phyloP scores from a whole-genome alignment of 371 early-diverging fungal species.

The Mucor velutinosus region DNA sequence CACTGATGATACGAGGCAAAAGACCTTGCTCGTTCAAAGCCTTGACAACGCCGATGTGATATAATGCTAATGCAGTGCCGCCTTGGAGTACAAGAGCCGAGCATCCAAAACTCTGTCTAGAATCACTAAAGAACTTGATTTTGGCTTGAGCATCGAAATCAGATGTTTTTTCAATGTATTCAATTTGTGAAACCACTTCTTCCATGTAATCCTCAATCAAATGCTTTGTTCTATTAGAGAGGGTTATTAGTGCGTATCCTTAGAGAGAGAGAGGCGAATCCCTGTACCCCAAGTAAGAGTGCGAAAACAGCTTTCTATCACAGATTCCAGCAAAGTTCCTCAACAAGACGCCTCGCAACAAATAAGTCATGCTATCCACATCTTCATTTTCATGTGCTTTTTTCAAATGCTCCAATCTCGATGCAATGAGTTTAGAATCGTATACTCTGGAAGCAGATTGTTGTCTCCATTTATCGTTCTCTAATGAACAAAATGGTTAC shows the following conservation, averaged over 20 bases:
- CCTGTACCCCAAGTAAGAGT: slow-evolving; percentile 57
- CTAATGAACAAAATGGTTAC: slow-evolving; percentile 16
- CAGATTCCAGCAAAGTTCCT: slow-evolving; percentile 77
- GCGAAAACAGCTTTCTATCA: slow-evolving; percentile 61
- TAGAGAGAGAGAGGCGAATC: too few species aligned
- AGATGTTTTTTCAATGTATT: slow-evolving; percentile 55
- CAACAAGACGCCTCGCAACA: slow-evolving; percentile 63
- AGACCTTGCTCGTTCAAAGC: slow-evolving; percentile 65
- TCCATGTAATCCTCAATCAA: slow-evolving; percentile 73
- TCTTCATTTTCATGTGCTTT: slow-evolving; percentile 57
- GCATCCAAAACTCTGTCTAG: slow-evolving; percentile 68
- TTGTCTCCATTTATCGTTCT: slow-evolving; percentile 61
- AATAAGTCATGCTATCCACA: slow-evolving; percentile 60
- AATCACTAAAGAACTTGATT: slow-evolving; percentile 70
- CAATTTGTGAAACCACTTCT: slow-evolving; percentile 63
- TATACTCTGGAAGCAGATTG: slow-evolving; percentile 60
- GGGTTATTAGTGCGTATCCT: background rate
- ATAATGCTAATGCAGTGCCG: slow-evolving; percentile 66
- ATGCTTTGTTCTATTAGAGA: slow-evolving; percentile 59
- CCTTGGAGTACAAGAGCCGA: slow-evolving; percentile 75
- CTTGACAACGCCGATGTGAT: slow-evolving; percentile 78
- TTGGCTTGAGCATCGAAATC: slow-evolving; percentile 58
- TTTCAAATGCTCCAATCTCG: slow-evolving; percentile 56
- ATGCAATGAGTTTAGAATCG: slow-evolving; percentile 67
- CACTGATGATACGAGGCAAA: slow-evolving; percentile 73